Percentiles rank a stretch among this genome's conserved stretches.
Evolutionary conservation across 83 land plant species (phyloP).

Genomic region (Thuja plicata): DNA sequence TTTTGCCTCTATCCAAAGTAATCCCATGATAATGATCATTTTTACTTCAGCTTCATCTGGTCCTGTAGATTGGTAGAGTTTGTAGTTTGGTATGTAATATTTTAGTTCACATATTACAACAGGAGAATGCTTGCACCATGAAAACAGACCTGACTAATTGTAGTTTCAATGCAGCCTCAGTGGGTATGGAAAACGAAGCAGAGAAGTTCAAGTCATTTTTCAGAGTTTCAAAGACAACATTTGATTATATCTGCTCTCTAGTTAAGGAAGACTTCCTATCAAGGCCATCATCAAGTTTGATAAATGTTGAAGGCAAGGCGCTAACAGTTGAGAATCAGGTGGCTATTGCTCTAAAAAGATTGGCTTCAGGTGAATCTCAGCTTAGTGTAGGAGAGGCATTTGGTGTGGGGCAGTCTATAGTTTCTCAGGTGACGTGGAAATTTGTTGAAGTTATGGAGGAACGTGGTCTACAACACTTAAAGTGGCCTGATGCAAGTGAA

Average conservation of each 20-base stretch:
- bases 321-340: slow-evolving; percentile 84
- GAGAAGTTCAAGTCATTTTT: slow-evolving; percentile 68
- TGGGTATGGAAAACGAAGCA: slow-evolving; percentile 34
- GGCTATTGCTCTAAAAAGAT: slow-evolving; percentile 77
- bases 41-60: not conserved
- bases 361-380: slow-evolving; percentile 81
- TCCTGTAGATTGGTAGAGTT: not conserved
- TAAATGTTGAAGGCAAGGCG: slow-evolving; percentile 72
- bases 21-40: not conserved
- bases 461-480: slow-evolving; percentile 63
- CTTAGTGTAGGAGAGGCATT: slow-evolving; percentile 68
- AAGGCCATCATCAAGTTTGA: slow-evolving; percentile 76
- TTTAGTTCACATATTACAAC: not conserved
- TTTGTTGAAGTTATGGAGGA: slow-evolving; percentile 78
- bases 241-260: slow-evolving; percentile 71
- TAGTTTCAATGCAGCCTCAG: slow-evolving; percentile 26
- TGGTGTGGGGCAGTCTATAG: slow-evolving; percentile 89
- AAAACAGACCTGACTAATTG: not conserved
- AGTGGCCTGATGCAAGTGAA: slow-evolving; percentile 58
- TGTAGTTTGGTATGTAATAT: not conserved
- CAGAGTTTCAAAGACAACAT: slow-evolving; percentile 63
- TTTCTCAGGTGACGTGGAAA: slow-evolving; percentile 76
- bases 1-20: not conserved
- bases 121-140: not conserved
- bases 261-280: slow-evolving; percentile 68